These are phyloP conservation scores for Capsicum pubescens DNA, from an alignment of 257 asterid genomes.

Conservation along the genomic window DNA sequence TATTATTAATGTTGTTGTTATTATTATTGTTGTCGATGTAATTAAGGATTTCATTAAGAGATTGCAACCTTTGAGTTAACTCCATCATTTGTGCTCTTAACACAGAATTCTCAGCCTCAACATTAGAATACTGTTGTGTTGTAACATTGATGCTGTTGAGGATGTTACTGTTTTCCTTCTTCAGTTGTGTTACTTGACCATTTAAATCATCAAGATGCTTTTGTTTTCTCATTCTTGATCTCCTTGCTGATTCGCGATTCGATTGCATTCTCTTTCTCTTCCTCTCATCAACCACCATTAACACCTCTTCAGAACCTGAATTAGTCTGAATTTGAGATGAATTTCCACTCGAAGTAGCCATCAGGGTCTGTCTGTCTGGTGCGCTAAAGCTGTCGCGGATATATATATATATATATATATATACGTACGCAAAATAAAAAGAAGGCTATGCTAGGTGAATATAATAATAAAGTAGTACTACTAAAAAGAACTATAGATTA, in stretches of 20 bases:
- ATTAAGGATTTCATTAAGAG: constrained; percentile 63
- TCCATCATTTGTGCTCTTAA: constrained; percentile 82
- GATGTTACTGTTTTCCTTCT: constrained; percentile 58
- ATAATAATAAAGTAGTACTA: neutral
- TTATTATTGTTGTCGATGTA: constrained; percentile 49
- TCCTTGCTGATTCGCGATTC: constrained; percentile 90
- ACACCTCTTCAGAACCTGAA: constrained; percentile 55
- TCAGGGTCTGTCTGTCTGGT: neutral
- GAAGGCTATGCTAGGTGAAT: neutral
- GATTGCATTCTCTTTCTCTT: constrained; percentile 84
- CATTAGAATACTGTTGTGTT: constrained; percentile 48
- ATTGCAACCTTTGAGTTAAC: constrained; percentile 67
- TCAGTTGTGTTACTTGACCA: constrained; percentile 57
- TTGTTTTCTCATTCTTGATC: constrained; percentile 91
- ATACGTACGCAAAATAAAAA: neutral
- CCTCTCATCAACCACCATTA: constrained; percentile 56
- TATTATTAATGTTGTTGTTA: neutral
- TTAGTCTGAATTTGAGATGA: constrained; percentile 51
- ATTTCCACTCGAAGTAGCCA: constrained; percentile 75
- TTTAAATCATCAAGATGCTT: constrained; percentile 73
- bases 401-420: too few species aligned
- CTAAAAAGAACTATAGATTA: neutral
- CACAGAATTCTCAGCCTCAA: constrained; percentile 81
- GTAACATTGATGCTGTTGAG: constrained; percentile 45
- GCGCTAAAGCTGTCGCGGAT: too few species aligned